phyloP scores from a whole-genome alignment of 1,284 basidiomycete genomes.

The Leccinum subrobustum region DNA sequence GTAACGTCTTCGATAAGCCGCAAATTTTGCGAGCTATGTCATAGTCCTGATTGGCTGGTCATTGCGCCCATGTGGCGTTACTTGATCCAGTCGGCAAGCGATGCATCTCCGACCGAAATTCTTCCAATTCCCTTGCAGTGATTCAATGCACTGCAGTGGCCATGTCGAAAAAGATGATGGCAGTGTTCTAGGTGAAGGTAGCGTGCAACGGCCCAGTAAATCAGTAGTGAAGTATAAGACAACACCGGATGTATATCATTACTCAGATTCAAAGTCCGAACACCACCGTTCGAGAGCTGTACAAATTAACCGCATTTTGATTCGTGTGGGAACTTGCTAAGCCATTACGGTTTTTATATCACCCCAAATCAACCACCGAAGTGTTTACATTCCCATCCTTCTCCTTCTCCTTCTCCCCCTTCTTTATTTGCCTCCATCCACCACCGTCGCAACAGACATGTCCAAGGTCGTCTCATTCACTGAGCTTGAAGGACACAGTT shows the following conservation, averaged over 20 bases:
- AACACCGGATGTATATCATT: not conserved
- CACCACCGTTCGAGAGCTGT: not conserved
- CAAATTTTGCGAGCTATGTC: not conserved
- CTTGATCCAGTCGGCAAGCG: not conserved
- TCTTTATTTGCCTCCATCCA: slow-evolving; percentile 21
- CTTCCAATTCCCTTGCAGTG: not conserved
- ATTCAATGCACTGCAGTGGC: not conserved
- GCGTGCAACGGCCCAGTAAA: not conserved
- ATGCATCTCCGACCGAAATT: not conserved
- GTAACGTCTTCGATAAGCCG: not conserved
- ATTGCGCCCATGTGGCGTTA: not conserved
- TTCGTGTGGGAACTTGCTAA: slow-evolving; percentile 29
- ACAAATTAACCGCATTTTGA: not conserved
- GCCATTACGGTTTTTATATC: slow-evolving; percentile 25
- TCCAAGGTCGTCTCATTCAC: slow-evolving; percentile 66
- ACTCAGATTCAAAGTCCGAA: not conserved
- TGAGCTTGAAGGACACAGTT: slow-evolving; percentile 73
- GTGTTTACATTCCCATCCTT: slow-evolving; percentile 16
- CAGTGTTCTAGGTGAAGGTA: not conserved
- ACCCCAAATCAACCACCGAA: slow-evolving; percentile 6
- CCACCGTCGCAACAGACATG: slow-evolving; percentile 33
- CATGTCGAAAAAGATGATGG: not conserved
- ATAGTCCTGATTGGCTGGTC: not conserved
- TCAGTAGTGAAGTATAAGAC: not conserved
- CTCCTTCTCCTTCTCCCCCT: slow-evolving; percentile 11